Conservation (phyloP, 129 eudicot species). For the Smallanthus sonchifolius region DNA sequence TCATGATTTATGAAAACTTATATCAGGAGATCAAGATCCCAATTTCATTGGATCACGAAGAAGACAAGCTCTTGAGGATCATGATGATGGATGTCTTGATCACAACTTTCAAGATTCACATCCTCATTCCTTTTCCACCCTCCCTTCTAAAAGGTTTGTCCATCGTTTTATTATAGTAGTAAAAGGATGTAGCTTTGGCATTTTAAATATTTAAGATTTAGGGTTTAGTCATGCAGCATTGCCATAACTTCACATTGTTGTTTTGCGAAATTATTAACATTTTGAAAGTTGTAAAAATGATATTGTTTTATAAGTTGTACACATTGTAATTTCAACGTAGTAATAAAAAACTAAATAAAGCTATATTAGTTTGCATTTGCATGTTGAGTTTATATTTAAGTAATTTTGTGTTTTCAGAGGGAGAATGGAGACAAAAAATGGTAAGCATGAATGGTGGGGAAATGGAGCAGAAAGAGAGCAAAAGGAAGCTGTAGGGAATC, state of each 20-base stretch:
- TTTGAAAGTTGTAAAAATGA: neutral
- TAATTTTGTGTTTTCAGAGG: slow-evolving; percentile 26
- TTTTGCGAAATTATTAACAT: neutral
- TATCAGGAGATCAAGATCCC: slow-evolving; percentile 41
- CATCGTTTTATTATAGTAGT: neutral
- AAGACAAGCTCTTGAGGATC: slow-evolving; percentile 39
- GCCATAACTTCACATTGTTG: neutral
- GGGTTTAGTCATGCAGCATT: neutral
- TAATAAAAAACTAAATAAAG: neutral
- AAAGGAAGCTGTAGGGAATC: slow-evolving; percentile 25
- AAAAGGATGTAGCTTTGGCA: neutral
- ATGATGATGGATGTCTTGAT: slow-evolving; percentile 50
- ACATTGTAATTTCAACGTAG: neutral
- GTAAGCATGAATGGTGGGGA: slow-evolving; percentile 28
- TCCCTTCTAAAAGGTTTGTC: slow-evolving; percentile 48
- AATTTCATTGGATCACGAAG: slow-evolving; percentile 37
- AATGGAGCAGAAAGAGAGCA: slow-evolving; percentile 15
- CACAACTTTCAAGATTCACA: slow-evolving; percentile 35
- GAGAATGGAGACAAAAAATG: slow-evolving; percentile 45
- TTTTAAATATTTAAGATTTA: no score
- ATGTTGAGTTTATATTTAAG: neutral
- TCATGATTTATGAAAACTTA: slow-evolving; percentile 13
- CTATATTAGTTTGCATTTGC: neutral
- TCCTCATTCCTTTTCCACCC: slow-evolving; percentile 35
- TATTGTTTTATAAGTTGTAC: neutral